These are phyloP conservation scores for Syzygium grande DNA, from an alignment of 345 rosid genomes.

Conservation along the genomic window DNA sequence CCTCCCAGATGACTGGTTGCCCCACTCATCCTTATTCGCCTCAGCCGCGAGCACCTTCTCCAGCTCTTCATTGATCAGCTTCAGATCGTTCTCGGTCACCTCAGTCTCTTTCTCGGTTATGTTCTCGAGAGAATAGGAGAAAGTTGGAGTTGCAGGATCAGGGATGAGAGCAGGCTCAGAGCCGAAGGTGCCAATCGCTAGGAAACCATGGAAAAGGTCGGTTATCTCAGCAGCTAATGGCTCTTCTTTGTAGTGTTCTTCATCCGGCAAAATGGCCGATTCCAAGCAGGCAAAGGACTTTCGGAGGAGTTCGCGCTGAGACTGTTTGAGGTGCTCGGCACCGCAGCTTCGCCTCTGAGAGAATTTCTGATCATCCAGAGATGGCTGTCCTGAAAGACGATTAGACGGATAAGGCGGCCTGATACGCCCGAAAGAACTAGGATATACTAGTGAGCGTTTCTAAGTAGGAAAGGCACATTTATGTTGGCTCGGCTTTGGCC, in stretches of 20 bases:
- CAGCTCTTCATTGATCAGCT: conserved; percentile 62
- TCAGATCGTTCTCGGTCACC: conserved; percentile 62
- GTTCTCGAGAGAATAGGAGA: conserved; percentile 33
- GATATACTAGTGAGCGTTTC: background rate
- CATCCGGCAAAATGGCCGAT: conserved; percentile 11
- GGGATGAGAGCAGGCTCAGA: background rate
- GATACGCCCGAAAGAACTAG: background rate
- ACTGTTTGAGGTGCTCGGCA: conserved; percentile 29
- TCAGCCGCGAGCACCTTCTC: conserved; percentile 61
- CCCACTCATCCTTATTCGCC: conserved; percentile 38
- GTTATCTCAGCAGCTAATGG: conserved; percentile 38
- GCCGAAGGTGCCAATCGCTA: conserved; percentile 62
- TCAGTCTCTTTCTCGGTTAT: conserved; percentile 68
- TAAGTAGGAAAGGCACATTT: background rate
- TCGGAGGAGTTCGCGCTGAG: conserved; percentile 26
- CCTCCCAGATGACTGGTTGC: conserved; percentile 44
- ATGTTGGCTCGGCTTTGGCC: background rate
- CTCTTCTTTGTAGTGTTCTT: conserved; percentile 37
- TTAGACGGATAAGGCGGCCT: conserved; percentile 26
- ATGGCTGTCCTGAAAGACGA: conserved; percentile 49
- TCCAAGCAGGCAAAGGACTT: conserved; percentile 51
- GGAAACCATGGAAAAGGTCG: conserved; percentile 77
- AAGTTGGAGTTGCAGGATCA: conserved; percentile 55
- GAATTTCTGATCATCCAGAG: conserved; percentile 47
- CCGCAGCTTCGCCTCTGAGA: conserved; percentile 36